Base-by-base conservation (phyloP, 352 stramenopile species). In the Phytophthora tubulina region DNA sequence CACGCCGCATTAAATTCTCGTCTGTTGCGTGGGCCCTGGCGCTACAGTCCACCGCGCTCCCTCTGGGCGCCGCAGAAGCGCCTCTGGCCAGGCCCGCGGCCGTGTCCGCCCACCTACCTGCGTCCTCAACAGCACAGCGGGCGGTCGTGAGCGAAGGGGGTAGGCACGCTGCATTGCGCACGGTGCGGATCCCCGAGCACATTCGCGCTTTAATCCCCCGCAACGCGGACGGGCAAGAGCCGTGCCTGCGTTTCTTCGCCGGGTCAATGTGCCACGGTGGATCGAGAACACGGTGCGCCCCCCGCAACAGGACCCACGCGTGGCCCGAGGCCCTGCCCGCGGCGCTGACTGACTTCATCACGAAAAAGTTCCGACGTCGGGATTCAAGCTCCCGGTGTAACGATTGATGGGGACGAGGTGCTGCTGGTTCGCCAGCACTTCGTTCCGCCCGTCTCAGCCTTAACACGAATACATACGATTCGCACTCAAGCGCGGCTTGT, bases 361-460 rank as follows among this genome's bases (percentile, higher is more conserved):
- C 4, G 31, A 42, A 11, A 31, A 46, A 17, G 31, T 56, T 56
- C 14, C 31, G 49, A 30, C 4, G 14, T 17, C 41, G 14, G 5
- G 41, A 10, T 46, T 4, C 41, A 17, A 17, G 14, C 8, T 17
- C 4, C 8, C 32, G 31, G 5, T 31, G 49, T 13, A 30, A 14
- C 15, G 31, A 7, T 15, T 56, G 49, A 56, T 7, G 49, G 13
- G 48, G 48, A 55, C 48, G 48, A 55, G 48, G 48, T 55, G 30
- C 13, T 27, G 30, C 31, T 27, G 32, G 32, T 31, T 56, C 49
- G n/a, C 49, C 49, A 10, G 32, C 32, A 56, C 32, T 56, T 56
- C 49, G 49, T 31, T 54, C 30, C 13, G 3, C 2, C 15, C 8
- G 5, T 17, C 48, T 39, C 27, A 17, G n/a, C n/a, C 30, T 39